A percentile compares a stretch with the other conserved stretches of the same genome.
These are phyloP conservation scores for Beta vulgaris DNA, from an alignment of 148 eudicot genomes.

Conservation along the genomic window DNA sequence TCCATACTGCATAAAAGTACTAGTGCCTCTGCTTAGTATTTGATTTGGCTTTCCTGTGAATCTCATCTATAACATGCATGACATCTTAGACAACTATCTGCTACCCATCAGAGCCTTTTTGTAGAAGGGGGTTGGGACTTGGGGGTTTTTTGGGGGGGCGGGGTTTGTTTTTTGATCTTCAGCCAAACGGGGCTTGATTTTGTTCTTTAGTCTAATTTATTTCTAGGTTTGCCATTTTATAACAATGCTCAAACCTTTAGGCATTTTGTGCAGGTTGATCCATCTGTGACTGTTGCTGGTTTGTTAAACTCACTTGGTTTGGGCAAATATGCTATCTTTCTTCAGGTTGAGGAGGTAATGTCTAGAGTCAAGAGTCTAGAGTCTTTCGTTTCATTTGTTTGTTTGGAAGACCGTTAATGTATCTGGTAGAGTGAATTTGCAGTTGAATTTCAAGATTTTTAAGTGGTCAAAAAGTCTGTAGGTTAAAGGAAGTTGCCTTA, in stretches of 20 bases:
- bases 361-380: not conserved
- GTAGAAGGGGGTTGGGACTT: no score
- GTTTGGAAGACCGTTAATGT: not conserved
- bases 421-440: not conserved
- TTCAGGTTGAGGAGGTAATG: constrained; percentile 42
- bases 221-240: not conserved
- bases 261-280: constrained; percentile 18
- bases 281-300: constrained; percentile 31
- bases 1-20: no score
- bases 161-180: not conserved
- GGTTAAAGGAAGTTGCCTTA: not conserved
- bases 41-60: no score
- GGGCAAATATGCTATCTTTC: constrained; percentile 38
- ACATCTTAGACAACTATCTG: no score
- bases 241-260: not conserved
- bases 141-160: no score
- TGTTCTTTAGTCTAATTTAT: not conserved
- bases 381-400: not conserved
- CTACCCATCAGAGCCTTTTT: no score
- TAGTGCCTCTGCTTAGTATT: no score
- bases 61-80: no score
- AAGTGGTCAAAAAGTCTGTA: not conserved
- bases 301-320: constrained; percentile 43
- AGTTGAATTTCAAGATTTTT: not conserved
- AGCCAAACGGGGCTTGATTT: no score